These are phyloP conservation scores for Kwoniella sp. DNA, from an alignment of 768 basidiomycete genomes.

Conservation along the genomic window DNA sequence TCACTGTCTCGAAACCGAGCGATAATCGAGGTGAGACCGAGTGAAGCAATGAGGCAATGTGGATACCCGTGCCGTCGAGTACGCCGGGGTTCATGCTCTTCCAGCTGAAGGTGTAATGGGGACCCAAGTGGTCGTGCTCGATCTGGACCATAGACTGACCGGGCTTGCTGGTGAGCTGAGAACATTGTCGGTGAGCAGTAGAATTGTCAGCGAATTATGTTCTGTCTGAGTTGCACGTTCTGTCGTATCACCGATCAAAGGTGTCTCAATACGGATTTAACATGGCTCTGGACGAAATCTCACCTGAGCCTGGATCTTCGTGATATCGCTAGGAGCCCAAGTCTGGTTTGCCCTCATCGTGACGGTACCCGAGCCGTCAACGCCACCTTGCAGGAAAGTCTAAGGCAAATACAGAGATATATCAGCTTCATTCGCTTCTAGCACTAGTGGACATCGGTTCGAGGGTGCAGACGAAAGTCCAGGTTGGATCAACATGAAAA, in stretches of 20 bases:
- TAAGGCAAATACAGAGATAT: too few species aligned
- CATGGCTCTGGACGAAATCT: constrained; percentile 36
- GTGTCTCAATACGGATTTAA: background rate
- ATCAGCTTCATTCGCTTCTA: too few species aligned
- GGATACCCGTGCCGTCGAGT: constrained; percentile 84
- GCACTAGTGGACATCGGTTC: too few species aligned
- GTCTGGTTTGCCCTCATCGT: constrained; percentile 86
- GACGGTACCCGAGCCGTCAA: constrained; percentile 91
- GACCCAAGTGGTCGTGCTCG: constrained; percentile 90
- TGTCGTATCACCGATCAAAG: background rate
- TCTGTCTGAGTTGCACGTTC: too few species aligned
- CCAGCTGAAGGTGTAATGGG: constrained; percentile 79
- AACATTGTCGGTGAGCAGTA: too few species aligned
- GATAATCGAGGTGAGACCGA: constrained; percentile 88
- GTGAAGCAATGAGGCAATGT: constrained; percentile 87
- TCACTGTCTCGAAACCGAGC: constrained; percentile 79
- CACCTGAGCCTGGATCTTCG: constrained; percentile 88
- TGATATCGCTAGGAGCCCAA: constrained; percentile 74
- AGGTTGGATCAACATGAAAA: too few species aligned
- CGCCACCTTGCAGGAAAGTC: constrained; percentile 88
- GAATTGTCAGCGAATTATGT: too few species aligned
- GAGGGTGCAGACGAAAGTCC: too few species aligned
- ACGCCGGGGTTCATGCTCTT: constrained; percentile 92
- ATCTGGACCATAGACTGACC: constrained; percentile 90
- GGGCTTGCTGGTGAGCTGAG: constrained; percentile 70